A percentile compares a stretch with the other conserved stretches of the same genome.
These are phyloP conservation scores for Paradendryphiella salina DNA, from an alignment of 2,329 filamentous ascomycete species.

Conservation along the genomic window DNA sequence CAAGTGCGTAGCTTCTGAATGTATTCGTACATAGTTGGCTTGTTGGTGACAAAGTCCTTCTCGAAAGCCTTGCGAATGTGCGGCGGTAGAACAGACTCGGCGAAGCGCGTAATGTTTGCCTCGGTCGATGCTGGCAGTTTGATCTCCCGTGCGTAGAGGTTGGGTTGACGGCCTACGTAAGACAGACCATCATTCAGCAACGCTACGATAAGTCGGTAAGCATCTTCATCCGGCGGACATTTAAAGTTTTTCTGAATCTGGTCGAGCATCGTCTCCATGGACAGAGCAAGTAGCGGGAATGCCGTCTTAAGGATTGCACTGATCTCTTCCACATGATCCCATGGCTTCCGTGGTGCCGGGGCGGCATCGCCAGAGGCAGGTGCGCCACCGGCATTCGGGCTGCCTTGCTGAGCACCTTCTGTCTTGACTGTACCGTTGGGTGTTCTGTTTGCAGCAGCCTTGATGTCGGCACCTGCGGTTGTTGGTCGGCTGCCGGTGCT, in stretches of 20 bases:
- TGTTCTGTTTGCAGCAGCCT: slow-evolving; percentile 57
- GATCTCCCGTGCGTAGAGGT: slow-evolving; percentile 84
- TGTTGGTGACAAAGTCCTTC: slow-evolving; percentile 91
- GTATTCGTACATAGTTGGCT: slow-evolving; percentile 98
- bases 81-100: slow-evolving; percentile 89
- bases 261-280: slow-evolving; percentile 99
- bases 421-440: slow-evolving; percentile 46
- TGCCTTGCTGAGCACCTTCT: slow-evolving; percentile 44
- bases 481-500: slow-evolving; percentile 36
- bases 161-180: slow-evolving; percentile 85
- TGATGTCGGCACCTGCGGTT: slow-evolving; percentile 48
- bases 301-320: slow-evolving; percentile 95
- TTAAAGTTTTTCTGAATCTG: slow-evolving; percentile 99
- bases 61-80: slow-evolving; percentile 98
- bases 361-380: slow-evolving; percentile 29
- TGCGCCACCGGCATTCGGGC: slow-evolving; percentile 30
- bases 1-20: slow-evolving; percentile 94
- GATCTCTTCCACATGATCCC: slow-evolving; percentile 96
- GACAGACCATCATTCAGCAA: slow-evolving; percentile 92
- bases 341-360: slow-evolving; percentile 69
- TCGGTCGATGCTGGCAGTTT: slow-evolving; percentile 90
- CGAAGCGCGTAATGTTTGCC: slow-evolving; percentile 94
- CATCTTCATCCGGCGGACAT: slow-evolving; percentile 96
- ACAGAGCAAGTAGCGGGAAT: slow-evolving; percentile 90
- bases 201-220: slow-evolving; percentile 95